These are phyloP conservation scores for Elasticomyces elasticus DNA, from an alignment of 495 filamentous ascomycete species.

Conservation along the genomic window DNA sequence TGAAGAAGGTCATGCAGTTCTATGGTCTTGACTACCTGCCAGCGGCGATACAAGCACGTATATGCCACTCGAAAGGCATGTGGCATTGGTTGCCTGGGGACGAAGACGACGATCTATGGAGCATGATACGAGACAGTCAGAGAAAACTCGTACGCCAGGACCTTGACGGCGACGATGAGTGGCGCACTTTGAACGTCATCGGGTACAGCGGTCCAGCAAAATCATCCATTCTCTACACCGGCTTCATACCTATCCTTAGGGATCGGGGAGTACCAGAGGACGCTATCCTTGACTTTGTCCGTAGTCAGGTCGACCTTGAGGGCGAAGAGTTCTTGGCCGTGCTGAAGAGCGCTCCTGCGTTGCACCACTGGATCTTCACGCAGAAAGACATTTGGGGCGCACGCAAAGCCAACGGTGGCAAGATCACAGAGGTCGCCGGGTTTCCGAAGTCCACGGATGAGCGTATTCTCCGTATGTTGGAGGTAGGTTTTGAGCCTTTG, in stretches of 20 bases:
- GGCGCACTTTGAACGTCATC: slow-evolving; percentile 66
- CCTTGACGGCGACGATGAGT: slow-evolving; percentile 31
- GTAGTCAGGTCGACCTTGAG: slow-evolving; percentile 47
- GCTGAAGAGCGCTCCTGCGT: neutral
- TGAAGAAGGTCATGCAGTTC: slow-evolving; percentile 12
- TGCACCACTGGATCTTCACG: slow-evolving; percentile 4
- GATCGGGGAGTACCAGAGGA: slow-evolving; percentile 48
- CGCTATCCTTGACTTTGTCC: slow-evolving; percentile 49
- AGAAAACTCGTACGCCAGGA: slow-evolving; percentile 57
- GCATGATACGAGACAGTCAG: slow-evolving; percentile 71
- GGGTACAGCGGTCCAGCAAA: slow-evolving; percentile 51
- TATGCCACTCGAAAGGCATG: slow-evolving; percentile 79
- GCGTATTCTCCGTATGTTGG: slow-evolving; percentile 1
- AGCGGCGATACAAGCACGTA: slow-evolving; percentile 67
- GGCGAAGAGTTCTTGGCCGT: slow-evolving; percentile 48
- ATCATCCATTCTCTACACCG: slow-evolving; percentile 59
- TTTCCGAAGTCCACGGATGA: neutral
- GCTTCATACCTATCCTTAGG: slow-evolving; percentile 68
- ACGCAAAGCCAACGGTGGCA: neutral
- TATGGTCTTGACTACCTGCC: slow-evolving; percentile 38
- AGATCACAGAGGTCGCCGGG: neutral
- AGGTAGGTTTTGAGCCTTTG: slow-evolving; percentile 38
- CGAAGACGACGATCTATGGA: slow-evolving; percentile 48
- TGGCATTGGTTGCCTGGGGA: slow-evolving; percentile 60
- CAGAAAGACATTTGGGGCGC: neutral